These are phyloP conservation scores for Rosellinia necatrix DNA, from an alignment of 2,329 filamentous ascomycete species.

Conservation along the genomic window DNA sequence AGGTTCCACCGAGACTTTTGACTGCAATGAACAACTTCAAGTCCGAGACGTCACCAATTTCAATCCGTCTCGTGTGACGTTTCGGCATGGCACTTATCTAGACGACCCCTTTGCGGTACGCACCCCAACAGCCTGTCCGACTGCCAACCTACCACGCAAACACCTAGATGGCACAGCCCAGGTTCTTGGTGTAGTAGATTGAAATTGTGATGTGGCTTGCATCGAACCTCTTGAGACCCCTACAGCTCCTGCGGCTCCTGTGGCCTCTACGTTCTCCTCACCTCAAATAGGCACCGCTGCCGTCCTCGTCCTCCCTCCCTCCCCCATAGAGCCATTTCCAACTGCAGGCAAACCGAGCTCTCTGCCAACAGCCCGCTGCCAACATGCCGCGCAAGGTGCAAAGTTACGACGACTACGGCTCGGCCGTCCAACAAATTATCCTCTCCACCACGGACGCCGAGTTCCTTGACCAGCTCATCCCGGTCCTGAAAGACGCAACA, in stretches of 20 bases:
- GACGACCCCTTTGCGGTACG: background rate
- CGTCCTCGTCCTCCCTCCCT: background rate
- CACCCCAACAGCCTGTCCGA: background rate
- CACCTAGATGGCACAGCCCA: background rate
- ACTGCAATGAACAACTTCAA: too few relatives aligned
- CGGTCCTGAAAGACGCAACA: conserved; percentile 88
- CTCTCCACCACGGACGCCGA: conserved; percentile 89
- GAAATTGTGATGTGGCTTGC: conserved; percentile 7
- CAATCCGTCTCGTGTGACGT: background rate
- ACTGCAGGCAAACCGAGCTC: background rate
- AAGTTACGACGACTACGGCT: conserved; percentile 43
- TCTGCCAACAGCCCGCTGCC: too few relatives aligned
- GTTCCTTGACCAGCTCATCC: conserved; percentile 94
- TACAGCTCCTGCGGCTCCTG: background rate
- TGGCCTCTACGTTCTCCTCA: background rate
- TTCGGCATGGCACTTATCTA: background rate
- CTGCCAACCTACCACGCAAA: background rate
- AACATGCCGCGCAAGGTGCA: conserved; percentile 40
- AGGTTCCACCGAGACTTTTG: too few relatives aligned
- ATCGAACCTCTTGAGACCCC: background rate
- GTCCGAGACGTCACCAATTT: conserved; percentile 8
- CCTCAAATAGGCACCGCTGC: background rate
- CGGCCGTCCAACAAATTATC: conserved; percentile 71
- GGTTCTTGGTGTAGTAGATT: background rate
- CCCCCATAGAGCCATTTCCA: background rate